phyloP scores from a whole-genome alignment of 2,329 filamentous ascomycete species.

The Penicillium hesseltinei region DNA sequence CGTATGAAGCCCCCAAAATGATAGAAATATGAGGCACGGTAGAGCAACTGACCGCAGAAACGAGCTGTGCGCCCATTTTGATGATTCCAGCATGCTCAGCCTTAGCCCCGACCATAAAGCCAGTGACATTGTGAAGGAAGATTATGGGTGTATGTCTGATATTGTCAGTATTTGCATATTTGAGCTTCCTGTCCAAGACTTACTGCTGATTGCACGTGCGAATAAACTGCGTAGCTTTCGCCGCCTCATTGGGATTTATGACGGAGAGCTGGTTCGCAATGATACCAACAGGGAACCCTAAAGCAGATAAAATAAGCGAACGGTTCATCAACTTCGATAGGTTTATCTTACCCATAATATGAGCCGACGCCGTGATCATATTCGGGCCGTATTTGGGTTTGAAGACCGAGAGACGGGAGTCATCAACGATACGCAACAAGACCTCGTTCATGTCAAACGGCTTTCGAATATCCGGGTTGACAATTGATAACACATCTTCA shows the following conservation, averaged over 20 bases:
- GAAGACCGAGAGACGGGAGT: slow-evolving; percentile 40
- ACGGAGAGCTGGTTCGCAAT: slow-evolving; percentile 44
- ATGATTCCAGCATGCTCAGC: slow-evolving; percentile 44
- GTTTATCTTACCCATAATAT: slow-evolving; percentile 34
- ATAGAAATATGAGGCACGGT: no score
- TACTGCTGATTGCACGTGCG: slow-evolving; percentile 47
- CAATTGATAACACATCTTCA: slow-evolving; percentile 40
- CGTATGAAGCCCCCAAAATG: no score
- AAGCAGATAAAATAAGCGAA: neutral
- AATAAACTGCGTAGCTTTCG: slow-evolving; percentile 46
- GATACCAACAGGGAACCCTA: slow-evolving; percentile 40
- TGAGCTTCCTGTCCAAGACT: neutral
- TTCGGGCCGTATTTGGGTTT: slow-evolving; percentile 44
- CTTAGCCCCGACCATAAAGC: slow-evolving; percentile 50
- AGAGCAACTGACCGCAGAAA: no score
- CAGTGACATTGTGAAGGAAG: slow-evolving; percentile 50
- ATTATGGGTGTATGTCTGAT: slow-evolving; percentile 41
- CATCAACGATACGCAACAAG: slow-evolving; percentile 44
- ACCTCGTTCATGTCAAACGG: slow-evolving; percentile 43
- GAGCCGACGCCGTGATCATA: slow-evolving; percentile 41
- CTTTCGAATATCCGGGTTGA: slow-evolving; percentile 42
- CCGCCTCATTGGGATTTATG: slow-evolving; percentile 43
- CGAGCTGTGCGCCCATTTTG: no score
- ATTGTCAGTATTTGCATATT: neutral
- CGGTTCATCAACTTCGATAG: no score